Evolutionary conservation across 1,284 basidiomycete genomes (phyloP), one percentile per base, ranked within the genome.

Genomic region (Meira nashicola): DNA sequence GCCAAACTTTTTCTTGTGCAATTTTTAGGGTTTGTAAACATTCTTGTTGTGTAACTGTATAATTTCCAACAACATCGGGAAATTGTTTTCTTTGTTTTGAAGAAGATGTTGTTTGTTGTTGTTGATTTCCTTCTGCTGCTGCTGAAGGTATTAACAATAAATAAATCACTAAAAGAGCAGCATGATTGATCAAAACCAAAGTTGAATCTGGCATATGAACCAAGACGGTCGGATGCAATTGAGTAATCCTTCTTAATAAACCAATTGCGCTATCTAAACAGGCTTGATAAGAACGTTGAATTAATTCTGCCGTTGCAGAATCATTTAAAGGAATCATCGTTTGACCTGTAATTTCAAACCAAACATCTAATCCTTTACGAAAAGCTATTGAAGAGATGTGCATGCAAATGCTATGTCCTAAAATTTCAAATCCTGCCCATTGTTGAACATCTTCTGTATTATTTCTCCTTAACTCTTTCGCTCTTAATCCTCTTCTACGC

Each of bases 191-290:
- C 41, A 69, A 63, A 2, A 69, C 62, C 60, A 69, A 63, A 55
- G 66, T 57, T 63, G 66, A 63, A 44, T 69, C 67, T 52, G 66
- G 67, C 15, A 65, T 63, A 54, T 69, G 67, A 4, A 63, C 59
- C 0, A 69, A 58, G 19, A 65, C 46, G 12, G 17, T 23, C 0
- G 56, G 39, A 0, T 65, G 60, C 60, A 68, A 62, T 33, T 62
- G 58, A 17, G 59, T 59, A 15, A 65, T 63, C 19, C 65, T 60
- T 1, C 55, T 55, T n/a, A 69, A 55, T 2, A 69, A 51, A 51
- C 63, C 59, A 38, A 66, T 58, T 7, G 65, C 60, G 39, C 60
- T 63, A 19, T 69, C 67, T 53, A 69, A 60, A 43, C 64, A 69
- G 2, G 59, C 63, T 39, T 64, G 60, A 57, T 65, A 69, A 48